phyloP scores from a whole-genome alignment of 2,329 filamentous ascomycete genomes.

The Periconia macrospinosa region DNA sequence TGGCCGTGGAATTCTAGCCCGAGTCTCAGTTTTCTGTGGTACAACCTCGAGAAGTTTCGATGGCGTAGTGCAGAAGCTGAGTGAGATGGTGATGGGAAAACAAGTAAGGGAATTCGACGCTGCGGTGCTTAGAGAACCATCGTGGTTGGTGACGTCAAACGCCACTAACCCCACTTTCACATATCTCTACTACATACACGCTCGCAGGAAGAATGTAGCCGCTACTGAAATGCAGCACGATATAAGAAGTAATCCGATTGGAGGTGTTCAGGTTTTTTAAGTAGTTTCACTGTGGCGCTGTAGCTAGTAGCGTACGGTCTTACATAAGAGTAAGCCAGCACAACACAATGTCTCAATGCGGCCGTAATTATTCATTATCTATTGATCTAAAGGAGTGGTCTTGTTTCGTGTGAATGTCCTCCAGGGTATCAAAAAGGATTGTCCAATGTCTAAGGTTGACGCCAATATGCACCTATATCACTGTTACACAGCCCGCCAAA shows the following conservation, averaged over 20 bases:
- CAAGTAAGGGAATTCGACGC: not conserved
- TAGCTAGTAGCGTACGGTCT: too few relatives aligned
- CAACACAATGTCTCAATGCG: not conserved
- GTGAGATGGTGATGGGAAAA: not conserved
- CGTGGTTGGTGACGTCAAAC: constrained; percentile 1
- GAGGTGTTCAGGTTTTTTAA: not conserved
- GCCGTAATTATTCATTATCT: not conserved
- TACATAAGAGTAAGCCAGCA: too few relatives aligned
- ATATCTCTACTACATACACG: not conserved
- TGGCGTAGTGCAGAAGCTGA: too few relatives aligned
- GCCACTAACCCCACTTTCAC: not conserved
- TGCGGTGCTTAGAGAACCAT: not conserved
- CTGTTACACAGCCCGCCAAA: not conserved
- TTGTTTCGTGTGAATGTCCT: not conserved
- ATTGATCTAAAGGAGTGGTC: not conserved
- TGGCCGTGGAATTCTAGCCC: not conserved
- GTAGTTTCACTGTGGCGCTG: too few relatives aligned
- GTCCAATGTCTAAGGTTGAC: not conserved
- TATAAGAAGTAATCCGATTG: not conserved
- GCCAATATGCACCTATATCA: not conserved
- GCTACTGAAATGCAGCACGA: not conserved
- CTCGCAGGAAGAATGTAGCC: not conserved
- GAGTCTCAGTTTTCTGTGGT: not conserved
- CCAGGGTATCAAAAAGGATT: not conserved
- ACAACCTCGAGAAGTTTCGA: too few relatives aligned